Conservation (phyloP, 139 green algal genomes). For the Picochlorum costavermella region DNA sequence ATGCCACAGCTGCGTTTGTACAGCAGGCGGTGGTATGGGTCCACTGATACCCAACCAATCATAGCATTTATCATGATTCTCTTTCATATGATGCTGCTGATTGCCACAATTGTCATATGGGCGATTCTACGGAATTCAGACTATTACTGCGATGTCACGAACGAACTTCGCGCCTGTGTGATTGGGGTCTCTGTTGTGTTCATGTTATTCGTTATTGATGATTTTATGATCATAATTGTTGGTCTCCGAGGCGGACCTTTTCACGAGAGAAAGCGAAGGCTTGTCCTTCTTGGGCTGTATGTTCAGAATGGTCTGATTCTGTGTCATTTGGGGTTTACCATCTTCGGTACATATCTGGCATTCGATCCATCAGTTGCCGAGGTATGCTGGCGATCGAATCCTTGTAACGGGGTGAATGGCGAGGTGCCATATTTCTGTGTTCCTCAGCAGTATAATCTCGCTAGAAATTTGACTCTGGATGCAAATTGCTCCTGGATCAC, state of each 20-base stretch:
- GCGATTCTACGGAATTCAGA: not conserved
- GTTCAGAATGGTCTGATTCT: not conserved
- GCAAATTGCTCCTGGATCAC: not conserved
- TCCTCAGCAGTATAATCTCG: not conserved
- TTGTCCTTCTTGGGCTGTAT: not conserved
- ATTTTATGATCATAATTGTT: not conserved
- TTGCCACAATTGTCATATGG: too few relatives aligned
- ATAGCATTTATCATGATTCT: too few relatives aligned
- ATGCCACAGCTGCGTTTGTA: too few relatives aligned
- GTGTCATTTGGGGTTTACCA: not conserved
- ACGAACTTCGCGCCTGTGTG: not conserved
- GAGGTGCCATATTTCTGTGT: not conserved
- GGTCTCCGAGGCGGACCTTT: not conserved
- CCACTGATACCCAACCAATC: too few relatives aligned
- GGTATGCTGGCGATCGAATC: not conserved
- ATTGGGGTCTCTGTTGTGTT: not conserved
- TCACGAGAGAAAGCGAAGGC: not conserved
- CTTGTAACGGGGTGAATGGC: not conserved
- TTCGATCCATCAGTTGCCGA: not conserved
- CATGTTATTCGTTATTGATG: not conserved
- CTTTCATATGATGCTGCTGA: too few relatives aligned
- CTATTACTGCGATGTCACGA: not conserved
- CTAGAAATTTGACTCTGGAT: not conserved
- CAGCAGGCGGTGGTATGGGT: too few relatives aligned
- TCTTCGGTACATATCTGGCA: not conserved